phyloP scores from a whole-genome alignment of 805 yeast genomes.

The Ogataea wickerhamii region DNA sequence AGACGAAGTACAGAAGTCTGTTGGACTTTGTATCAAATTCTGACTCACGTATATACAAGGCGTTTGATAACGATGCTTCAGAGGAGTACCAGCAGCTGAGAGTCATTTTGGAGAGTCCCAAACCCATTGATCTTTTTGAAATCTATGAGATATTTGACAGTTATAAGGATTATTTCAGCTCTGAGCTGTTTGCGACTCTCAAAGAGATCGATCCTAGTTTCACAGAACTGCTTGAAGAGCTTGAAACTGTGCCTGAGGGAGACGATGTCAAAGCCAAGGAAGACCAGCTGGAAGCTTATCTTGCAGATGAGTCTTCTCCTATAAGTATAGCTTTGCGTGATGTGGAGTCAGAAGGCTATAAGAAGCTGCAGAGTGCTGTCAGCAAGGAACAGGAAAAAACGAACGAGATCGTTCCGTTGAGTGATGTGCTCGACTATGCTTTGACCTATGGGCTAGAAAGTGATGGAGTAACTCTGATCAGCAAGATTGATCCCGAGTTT shows the following conservation, averaged over 20 bases:
- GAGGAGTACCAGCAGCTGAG: constrained; percentile 18
- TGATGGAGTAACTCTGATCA: constrained; percentile 22
- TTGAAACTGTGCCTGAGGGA: constrained; percentile 25
- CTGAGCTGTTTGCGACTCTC: constrained; percentile 15
- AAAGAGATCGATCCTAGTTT: constrained; percentile 24
- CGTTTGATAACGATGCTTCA: constrained; percentile 22
- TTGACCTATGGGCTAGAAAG: constrained; percentile 22
- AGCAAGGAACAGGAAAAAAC: constrained; percentile 20
- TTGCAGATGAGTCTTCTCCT: constrained; percentile 16
- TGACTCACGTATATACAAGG: constrained; percentile 19
- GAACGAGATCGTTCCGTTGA: constrained; percentile 19
- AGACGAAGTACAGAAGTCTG: constrained; percentile 16
- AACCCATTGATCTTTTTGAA: constrained; percentile 26
- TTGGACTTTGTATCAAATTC: constrained; percentile 19
- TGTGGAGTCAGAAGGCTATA: constrained; percentile 14
- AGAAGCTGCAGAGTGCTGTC: constrained; percentile 13
- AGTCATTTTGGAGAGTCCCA: constrained; percentile 21
- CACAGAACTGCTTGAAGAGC: constrained; percentile 17
- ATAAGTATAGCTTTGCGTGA: constrained; percentile 25
- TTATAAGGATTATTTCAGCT: constrained; percentile 21
- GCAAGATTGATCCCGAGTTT: constrained; percentile 24
- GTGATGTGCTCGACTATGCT: constrained; percentile 23
- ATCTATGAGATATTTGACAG: constrained; percentile 25
- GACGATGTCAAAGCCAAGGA: constrained; percentile 18
- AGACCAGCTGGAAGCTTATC: constrained; percentile 18